phyloP scores from a whole-genome alignment of 352 stramenopile species.

The Aphanomyces stellatus region DNA sequence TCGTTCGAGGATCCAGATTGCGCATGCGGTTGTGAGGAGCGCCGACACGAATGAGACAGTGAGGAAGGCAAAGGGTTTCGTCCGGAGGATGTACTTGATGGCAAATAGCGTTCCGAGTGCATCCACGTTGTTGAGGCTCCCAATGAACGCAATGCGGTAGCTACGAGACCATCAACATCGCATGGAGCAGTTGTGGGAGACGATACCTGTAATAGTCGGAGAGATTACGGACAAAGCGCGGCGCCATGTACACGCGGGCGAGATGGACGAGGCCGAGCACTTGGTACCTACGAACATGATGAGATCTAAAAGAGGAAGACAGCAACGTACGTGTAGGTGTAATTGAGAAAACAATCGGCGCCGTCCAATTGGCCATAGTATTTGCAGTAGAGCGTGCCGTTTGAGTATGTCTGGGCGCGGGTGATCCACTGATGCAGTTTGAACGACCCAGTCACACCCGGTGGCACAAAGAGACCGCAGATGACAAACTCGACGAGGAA shows the following conservation, averaged over 20 bases:
- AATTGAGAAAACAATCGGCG: constrained; percentile 54
- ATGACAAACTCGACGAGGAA: constrained; percentile 39
- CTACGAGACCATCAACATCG: constrained; percentile 21
- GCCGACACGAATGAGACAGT: constrained; percentile 30
- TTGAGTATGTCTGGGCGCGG: constrained; percentile 22
- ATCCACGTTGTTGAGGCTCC: constrained; percentile 61
- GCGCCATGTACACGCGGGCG: constrained; percentile 68
- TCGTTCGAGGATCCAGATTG: constrained; percentile 54
- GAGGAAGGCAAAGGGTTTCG: constrained; percentile 57
- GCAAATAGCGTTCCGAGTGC: constrained; percentile 70
- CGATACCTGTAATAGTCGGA: constrained; percentile 63
- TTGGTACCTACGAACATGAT: constrained; percentile 35
- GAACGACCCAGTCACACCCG: constrained; percentile 39
- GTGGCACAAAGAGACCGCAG: constrained; percentile 47
- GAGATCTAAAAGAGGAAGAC: neutral
- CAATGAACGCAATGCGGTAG: constrained; percentile 68
- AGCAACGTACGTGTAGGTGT: constrained; percentile 47
- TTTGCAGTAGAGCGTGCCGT: constrained; percentile 24
- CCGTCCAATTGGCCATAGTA: constrained; percentile 27
- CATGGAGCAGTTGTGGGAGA: neutral
- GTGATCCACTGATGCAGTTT: constrained; percentile 65
- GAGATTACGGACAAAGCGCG: constrained; percentile 59
- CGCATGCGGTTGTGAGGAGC: constrained; percentile 49
- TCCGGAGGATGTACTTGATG: constrained; percentile 68
- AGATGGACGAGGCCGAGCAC: constrained; percentile 54